These are phyloP conservation scores for Mycena alexandri DNA, from an alignment of 768 basidiomycete genomes.

Conservation along the genomic window DNA sequence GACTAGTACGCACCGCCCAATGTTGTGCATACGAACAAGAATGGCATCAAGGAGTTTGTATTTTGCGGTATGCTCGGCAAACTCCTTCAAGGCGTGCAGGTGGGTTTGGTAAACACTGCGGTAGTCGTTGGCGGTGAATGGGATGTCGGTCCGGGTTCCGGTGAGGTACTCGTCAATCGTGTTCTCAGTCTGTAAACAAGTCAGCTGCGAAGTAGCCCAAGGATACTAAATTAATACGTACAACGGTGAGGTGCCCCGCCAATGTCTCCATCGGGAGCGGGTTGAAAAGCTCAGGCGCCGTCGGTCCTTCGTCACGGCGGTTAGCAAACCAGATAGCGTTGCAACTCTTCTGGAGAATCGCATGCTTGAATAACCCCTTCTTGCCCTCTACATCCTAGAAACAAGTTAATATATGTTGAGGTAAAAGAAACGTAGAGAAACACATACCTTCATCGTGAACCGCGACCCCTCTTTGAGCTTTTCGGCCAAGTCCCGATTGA, in stretches of 20 bases:
- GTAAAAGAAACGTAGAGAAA: no score
- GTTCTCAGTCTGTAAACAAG: slow-evolving; percentile 27
- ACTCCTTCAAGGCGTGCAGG: neutral
- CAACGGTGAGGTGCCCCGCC: slow-evolving; percentile 20
- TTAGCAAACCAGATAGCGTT: slow-evolving; percentile 41
- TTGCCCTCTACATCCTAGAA: slow-evolving; percentile 11
- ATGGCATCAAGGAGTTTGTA: slow-evolving; percentile 2
- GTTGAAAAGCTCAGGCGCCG: slow-evolving; percentile 29
- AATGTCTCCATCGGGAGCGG: slow-evolving; percentile 30
- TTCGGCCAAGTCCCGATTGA: slow-evolving; percentile 9
- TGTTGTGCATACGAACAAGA: neutral
- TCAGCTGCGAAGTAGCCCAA: neutral
- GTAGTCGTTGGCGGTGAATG: slow-evolving; percentile 34
- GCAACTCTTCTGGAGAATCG: slow-evolving; percentile 38
- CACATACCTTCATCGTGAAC: slow-evolving; percentile 10
- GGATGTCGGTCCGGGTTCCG: slow-evolving; percentile 33
- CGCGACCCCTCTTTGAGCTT: slow-evolving; percentile 2
- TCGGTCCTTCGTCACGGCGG: slow-evolving; percentile 39
- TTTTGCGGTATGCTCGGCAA: neutral
- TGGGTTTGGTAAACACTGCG: slow-evolving; percentile 25
- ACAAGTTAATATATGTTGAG: neutral
- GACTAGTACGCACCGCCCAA: slow-evolving; percentile 1
- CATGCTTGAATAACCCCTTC: slow-evolving; percentile 36
- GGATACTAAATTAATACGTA: slow-evolving; percentile 8
- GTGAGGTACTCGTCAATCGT: slow-evolving; percentile 34